Evolutionary conservation across 352 stramenopile species (phyloP).

Genomic region (Pythium angustatum): DNA sequence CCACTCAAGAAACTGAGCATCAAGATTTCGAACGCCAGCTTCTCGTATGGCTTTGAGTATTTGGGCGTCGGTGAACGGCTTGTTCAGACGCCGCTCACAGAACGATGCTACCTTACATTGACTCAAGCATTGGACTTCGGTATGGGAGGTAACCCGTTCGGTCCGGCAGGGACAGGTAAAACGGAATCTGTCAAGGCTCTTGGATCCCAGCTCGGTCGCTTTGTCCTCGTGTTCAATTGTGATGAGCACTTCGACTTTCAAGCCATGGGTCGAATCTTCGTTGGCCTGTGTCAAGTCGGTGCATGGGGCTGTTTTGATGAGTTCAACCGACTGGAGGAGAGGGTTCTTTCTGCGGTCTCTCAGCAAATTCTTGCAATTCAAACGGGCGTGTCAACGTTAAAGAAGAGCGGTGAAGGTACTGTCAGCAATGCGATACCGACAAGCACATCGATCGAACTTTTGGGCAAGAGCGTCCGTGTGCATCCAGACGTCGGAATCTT

Average conservation of each 20-base stretch:
- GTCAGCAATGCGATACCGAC: constrained; percentile 28
- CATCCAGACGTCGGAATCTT: constrained; percentile 99
- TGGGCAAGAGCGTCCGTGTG: constrained; percentile 95
- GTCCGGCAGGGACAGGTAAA: constrained; percentile 99
- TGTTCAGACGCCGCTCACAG: constrained; percentile 99
- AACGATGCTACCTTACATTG: constrained; percentile 99
- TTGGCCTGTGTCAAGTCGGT: constrained; percentile 98
- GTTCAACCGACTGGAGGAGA: constrained; percentile 99
- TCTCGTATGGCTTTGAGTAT: constrained; percentile 99
- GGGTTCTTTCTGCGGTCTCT: constrained; percentile 99
- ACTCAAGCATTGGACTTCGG: constrained; percentile 99
- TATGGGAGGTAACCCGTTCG: constrained; percentile 99
- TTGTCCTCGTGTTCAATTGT: constrained; percentile 99
- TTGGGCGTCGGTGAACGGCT: constrained; percentile 99
- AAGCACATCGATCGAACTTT: constrained; percentile 89
- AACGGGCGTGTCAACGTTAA: constrained; percentile 92
- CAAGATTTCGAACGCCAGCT: constrained; percentile 97
- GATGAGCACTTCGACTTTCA: constrained; percentile 99
- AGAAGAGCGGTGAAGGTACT: constrained; percentile 51
- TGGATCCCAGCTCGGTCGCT: constrained; percentile 97
- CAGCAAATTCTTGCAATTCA: constrained; percentile 99
- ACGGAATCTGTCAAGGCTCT: constrained; percentile 99
- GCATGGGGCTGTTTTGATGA: constrained; percentile 99
- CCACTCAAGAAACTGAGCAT: constrained; percentile 94
- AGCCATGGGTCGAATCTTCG: constrained; percentile 99